A percentile compares a stretch with the other conserved stretches of the same genome.
phyloP scores from a whole-genome alignment of 176 grass and related monocot genomes.

The Oryza meyeriana region DNA sequence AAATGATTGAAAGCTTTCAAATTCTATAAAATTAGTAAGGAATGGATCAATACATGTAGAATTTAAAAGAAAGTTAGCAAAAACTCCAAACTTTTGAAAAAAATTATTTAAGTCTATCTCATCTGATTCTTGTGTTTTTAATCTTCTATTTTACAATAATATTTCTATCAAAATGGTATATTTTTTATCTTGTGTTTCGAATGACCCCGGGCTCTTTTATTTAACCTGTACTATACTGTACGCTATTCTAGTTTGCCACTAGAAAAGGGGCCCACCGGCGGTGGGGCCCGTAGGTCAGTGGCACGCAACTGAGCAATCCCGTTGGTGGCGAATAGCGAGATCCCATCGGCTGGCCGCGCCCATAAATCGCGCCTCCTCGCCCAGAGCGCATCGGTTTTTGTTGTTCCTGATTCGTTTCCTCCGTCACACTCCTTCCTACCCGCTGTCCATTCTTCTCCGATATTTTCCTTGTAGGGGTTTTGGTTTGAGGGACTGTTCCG shows the following conservation, averaged over 20 bases:
- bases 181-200: no score
- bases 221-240: background rate
- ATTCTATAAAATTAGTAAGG: no score
- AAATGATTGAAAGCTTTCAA: no score
- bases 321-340: background rate
- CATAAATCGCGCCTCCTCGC: background rate
- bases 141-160: no score
- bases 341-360: background rate
- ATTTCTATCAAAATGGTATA: no score
- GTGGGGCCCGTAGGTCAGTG: background rate
- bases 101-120: no score
- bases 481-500: background rate
- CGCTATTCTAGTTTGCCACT: no score
- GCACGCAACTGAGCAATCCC: background rate
- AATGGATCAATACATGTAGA: no score
- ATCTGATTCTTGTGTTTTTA: no score
- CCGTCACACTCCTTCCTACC: background rate
- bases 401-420: background rate
- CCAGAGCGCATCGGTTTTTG: background rate
- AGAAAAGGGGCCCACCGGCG: background rate
- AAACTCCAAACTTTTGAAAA: no score
- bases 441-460: background rate
- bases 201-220: no score
- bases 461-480: background rate
- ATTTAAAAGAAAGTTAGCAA: no score